Percentiles rank a stretch among this genome's conserved stretches.
Conservation (phyloP, 139 green algal species). For the Marvania coccoides region DNA sequence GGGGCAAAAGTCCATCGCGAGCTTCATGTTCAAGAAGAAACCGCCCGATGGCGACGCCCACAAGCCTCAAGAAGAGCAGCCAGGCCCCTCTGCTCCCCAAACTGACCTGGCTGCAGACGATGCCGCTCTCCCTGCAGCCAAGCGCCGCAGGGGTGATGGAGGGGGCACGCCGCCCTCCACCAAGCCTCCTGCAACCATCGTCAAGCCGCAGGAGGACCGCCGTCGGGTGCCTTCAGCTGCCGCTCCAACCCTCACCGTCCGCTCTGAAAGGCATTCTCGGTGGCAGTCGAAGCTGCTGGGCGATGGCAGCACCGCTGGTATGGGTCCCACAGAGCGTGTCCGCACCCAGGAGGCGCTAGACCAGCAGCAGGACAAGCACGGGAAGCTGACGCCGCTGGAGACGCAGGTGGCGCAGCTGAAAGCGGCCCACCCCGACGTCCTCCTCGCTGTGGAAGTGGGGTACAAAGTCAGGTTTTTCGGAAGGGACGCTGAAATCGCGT, state of each 20-base stretch:
- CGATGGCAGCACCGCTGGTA: neutral
- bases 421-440: slow-evolving; percentile 43
- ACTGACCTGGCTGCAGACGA: neutral
- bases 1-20: slow-evolving; percentile 20
- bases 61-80: neutral
- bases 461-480: slow-evolving; percentile 86
- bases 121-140: neutral
- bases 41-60: neutral
- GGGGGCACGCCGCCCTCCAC: too few relatives aligned
- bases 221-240: too few relatives aligned
- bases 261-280: neutral
- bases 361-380: neutral
- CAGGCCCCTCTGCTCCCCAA: too few relatives aligned
- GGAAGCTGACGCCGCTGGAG: slow-evolving; percentile 69
- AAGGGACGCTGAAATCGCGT: slow-evolving; percentile 68
- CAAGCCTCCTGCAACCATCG: neutral
- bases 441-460: slow-evolving; percentile 80
- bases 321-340: neutral
- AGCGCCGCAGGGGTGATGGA: neutral
- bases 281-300: neutral
- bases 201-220: neutral
- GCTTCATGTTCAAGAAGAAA: slow-evolving; percentile 3
- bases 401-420: slow-evolving; percentile 43
- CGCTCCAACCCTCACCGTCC: too few relatives aligned
- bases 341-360: neutral